Evolutionary conservation across 352 stramenopile genomes (phyloP).

Genomic region (Globisporangium sylvaticum): DNA sequence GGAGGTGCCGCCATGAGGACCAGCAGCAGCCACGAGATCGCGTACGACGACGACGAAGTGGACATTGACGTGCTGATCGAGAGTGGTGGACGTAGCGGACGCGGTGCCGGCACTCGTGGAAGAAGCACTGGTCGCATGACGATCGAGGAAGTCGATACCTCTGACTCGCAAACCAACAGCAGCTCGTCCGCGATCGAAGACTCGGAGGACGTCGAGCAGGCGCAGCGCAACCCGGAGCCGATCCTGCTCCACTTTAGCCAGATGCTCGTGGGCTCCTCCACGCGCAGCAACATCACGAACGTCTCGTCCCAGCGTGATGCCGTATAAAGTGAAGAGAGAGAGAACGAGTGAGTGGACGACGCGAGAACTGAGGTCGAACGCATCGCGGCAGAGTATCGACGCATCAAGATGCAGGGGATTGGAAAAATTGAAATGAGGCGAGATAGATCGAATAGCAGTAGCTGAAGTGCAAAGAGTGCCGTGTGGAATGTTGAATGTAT

Average conservation of each 20-base stretch:
- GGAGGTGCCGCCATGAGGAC: background rate
- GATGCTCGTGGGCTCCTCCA: conserved; percentile 19
- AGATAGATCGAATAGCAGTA: background rate
- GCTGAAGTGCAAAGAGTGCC: background rate
- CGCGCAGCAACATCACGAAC: conserved; percentile 18
- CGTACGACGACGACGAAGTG: conserved; percentile 11
- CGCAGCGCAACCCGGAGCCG: conserved; percentile 46
- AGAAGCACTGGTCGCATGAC: background rate
- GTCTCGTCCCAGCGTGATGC: conserved; percentile 11
- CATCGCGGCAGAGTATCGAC: background rate
- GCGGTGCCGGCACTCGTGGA: background rate
- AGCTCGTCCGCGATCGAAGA: conserved; percentile 8
- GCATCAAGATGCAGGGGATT: background rate
- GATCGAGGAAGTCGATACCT: conserved; percentile 25
- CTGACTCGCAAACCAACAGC: conserved; percentile 20
- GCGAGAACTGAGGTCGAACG: background rate
- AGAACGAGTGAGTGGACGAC: background rate
- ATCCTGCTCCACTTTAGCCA: conserved; percentile 50
- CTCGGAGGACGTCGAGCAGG: conserved; percentile 35
- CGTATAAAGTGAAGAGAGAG: background rate
- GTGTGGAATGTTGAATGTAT: background rate
- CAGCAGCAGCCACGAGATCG: background rate
- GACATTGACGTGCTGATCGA: conserved; percentile 13
- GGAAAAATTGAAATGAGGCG: background rate
- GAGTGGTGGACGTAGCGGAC: conserved; percentile 3